A percentile compares a stretch with the other conserved stretches of the same genome.
Conservation (phyloP, 208 protist genomes). For the Dictyostelium gargantuum region DNA sequence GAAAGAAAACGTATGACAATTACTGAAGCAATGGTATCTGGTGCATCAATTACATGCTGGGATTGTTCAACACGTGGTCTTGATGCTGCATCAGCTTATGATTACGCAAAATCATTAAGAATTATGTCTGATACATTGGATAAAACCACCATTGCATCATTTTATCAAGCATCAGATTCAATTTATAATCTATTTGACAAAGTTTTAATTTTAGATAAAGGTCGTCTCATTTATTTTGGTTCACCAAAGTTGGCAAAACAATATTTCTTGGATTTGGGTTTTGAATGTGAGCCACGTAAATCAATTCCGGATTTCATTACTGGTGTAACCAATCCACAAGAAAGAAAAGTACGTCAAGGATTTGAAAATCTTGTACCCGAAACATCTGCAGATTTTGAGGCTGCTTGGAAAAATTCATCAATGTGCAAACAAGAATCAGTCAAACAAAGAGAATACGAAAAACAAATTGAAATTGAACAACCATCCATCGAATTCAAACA, state of each 20-base stretch:
- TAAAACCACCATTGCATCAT: slow-evolving; percentile 58
- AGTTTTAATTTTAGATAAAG: slow-evolving; percentile 54
- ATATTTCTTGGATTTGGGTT: slow-evolving; percentile 42
- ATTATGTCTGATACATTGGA: slow-evolving; percentile 56
- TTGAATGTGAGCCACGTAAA: slow-evolving; percentile 57
- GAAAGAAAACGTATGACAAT: slow-evolving; percentile 60
- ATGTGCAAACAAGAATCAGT: not conserved
- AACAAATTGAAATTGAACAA: not conserved
- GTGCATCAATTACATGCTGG: slow-evolving; percentile 28
- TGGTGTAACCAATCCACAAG: slow-evolving; percentile 66
- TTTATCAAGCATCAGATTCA: slow-evolving; percentile 64
- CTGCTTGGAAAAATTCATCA: not conserved
- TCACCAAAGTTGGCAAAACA: slow-evolving; percentile 2
- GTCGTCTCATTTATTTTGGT: slow-evolving; percentile 59
- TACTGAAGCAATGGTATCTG: slow-evolving; percentile 57
- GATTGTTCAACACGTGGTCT: slow-evolving; percentile 63
- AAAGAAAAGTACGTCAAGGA: not conserved
- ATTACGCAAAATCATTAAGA: slow-evolving; percentile 60
- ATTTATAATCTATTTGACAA: slow-evolving; percentile 59
- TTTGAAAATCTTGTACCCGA: slow-evolving; percentile 21
- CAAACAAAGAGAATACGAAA: slow-evolving; percentile 26
- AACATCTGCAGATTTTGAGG: slow-evolving; percentile 55
- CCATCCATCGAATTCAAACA: not conserved
- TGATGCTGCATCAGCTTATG: slow-evolving; percentile 27
- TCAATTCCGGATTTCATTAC: slow-evolving; percentile 54